phyloP scores from a whole-genome alignment of 192 early-diverging fungal species.

The Coemansia sp. region DNA sequence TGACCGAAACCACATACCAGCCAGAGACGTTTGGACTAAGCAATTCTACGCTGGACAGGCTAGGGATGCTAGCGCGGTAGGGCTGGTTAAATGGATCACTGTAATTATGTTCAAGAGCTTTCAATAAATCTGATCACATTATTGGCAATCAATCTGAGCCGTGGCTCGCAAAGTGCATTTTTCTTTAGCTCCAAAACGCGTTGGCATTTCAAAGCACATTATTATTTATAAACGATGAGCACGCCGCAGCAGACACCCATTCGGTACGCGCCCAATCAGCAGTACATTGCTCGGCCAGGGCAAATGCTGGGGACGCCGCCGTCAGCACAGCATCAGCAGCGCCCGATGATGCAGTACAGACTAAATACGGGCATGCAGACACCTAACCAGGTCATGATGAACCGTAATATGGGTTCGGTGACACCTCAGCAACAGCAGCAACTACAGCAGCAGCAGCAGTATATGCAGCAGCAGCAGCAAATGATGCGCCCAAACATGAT shows the following conservation, averaged over 20 bases:
- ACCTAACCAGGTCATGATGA: conserved; percentile 12
- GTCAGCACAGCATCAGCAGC: conserved; percentile 20
- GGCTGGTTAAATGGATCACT: no score
- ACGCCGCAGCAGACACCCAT: conserved; percentile 38
- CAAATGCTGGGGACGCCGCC: conserved; percentile 25
- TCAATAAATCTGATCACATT: no score
- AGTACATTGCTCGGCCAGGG: conserved; percentile 28
- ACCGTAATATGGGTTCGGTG: not conserved
- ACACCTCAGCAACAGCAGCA: conserved; percentile 27
- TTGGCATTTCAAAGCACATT: no score
- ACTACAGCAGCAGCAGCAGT: conserved; percentile 35
- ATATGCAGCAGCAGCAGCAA: conserved; percentile 23
- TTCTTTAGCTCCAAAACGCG: no score
- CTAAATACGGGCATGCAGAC: conserved; percentile 17
- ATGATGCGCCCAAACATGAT: conserved; percentile 24
- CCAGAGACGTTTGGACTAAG: not conserved
- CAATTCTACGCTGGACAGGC: conserved; percentile 5
- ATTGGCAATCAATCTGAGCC: no score
- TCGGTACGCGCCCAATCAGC: conserved; percentile 28
- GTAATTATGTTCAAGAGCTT: no score
- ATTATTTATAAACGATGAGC: conserved; percentile 18
- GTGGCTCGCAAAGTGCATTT: no score
- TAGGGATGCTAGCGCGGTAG: conserved; percentile 3
- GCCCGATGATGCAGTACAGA: conserved; percentile 33
- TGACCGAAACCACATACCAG: not conserved